Evolutionary conservation across 176 grass and related monocot genomes (phyloP).

Genomic region (Cenchrus fungigraminus): DNA sequence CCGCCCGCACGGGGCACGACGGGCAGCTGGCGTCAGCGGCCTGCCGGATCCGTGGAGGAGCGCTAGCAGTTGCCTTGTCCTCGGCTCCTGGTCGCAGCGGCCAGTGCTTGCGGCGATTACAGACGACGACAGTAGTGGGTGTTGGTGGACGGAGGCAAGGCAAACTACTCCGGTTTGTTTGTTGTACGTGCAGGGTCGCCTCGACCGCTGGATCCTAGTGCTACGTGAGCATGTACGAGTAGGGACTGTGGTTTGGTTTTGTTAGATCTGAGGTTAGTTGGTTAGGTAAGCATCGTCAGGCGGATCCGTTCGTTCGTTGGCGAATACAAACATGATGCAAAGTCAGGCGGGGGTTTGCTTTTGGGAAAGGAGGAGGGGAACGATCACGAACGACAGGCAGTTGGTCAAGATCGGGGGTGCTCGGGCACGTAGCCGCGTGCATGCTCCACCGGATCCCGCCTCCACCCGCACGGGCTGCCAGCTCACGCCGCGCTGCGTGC

Average conservation of each 20-base stretch:
- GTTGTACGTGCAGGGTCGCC: background rate
- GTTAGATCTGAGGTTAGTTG: background rate
- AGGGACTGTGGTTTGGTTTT: background rate
- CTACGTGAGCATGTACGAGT: background rate
- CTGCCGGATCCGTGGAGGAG: background rate
- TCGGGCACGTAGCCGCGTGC: slow-evolving; percentile 4
- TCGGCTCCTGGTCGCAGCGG: too few species aligned
- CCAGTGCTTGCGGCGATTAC: background rate
- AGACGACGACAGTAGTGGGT: background rate
- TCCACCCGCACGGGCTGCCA: background rate
- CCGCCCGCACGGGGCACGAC: slow-evolving; percentile 45
- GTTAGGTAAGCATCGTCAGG: background rate
- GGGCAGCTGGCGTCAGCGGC: background rate
- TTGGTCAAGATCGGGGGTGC: slow-evolving; percentile 35
- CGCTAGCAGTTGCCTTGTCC: too few species aligned
- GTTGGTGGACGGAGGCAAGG: background rate
- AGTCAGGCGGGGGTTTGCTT: background rate
- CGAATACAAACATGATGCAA: background rate
- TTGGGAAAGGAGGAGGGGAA: background rate
- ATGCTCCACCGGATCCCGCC: background rate
- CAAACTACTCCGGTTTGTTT: background rate
- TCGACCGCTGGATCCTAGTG: background rate
- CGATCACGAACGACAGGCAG: background rate
- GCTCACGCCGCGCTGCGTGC: background rate
- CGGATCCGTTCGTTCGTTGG: background rate